A percentile compares a stretch with the other conserved stretches of the same genome.
These are phyloP conservation scores for Zanthoxylum bungeanum DNA, from an alignment of 345 rosid genomes.

Conservation along the genomic window DNA sequence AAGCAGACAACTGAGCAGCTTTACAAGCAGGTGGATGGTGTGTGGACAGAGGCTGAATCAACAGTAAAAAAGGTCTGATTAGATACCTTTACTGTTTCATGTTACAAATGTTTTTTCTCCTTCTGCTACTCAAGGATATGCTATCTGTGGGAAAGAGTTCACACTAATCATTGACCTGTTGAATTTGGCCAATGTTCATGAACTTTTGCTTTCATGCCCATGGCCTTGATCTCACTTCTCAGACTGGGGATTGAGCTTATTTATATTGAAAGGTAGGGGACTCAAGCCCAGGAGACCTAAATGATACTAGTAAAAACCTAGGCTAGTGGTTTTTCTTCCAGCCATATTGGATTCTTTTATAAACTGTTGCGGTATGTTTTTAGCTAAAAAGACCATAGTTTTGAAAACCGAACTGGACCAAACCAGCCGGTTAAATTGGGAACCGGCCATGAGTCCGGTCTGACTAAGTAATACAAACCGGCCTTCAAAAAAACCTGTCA, in stretches of 20 bases:
- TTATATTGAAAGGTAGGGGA: background rate
- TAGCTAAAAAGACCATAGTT: background rate
- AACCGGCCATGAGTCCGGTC: no score
- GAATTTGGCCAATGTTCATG: background rate
- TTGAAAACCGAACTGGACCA: no score
- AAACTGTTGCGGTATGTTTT: background rate
- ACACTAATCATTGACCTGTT: background rate
- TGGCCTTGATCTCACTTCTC: background rate
- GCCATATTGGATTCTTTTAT: background rate
- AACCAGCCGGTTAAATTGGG: no score
- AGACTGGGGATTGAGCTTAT: background rate
- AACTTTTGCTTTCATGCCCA: conserved; percentile 4
- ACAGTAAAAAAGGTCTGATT: conserved; percentile 77
- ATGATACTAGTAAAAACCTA: background rate
- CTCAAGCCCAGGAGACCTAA: background rate
- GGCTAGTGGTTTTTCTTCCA: background rate
- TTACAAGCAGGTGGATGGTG: conserved; percentile 80
- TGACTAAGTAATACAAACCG: no score
- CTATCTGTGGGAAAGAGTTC: background rate
- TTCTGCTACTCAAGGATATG: background rate
- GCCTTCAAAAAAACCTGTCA: no score
- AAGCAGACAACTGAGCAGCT: conserved; percentile 90
- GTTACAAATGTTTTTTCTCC: background rate
- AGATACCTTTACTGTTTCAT: background rate
- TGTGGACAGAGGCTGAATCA: conserved; percentile 86